These are phyloP conservation scores for Tuber microsphaerosporum DNA, from an alignment of 495 filamentous ascomycete genomes.

Conservation along the genomic window DNA sequence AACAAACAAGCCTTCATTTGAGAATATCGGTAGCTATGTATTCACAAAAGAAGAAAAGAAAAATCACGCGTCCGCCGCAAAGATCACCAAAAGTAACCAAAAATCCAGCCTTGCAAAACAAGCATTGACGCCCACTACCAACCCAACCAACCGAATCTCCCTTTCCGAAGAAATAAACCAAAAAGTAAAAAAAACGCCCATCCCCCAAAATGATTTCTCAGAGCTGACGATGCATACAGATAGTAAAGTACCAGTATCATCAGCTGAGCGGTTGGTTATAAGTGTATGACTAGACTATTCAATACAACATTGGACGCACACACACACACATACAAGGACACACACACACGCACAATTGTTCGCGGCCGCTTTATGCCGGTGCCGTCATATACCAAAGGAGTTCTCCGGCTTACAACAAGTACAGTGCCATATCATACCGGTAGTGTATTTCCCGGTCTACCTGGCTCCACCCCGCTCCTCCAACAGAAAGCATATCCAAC, in stretches of 20 bases:
- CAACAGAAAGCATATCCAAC: not conserved
- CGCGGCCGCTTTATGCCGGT: not conserved
- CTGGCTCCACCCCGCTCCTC: not conserved
- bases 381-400: not conserved
- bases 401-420: not conserved
- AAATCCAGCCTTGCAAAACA: not conserved
- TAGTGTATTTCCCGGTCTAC: not conserved
- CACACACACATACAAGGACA: too few species aligned
- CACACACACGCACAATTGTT: constrained; percentile 1
- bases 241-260: not conserved
- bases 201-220: not conserved
- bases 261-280: not conserved
- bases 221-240: not conserved
- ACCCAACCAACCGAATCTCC: not conserved
- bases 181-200: not conserved
- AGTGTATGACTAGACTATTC: not conserved
- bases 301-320: constrained; percentile 5
- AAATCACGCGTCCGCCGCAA: not conserved
- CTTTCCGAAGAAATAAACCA: not conserved
- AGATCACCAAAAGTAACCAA: not conserved
- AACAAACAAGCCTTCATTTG: not conserved
- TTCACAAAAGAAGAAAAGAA: not conserved
- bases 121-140: not conserved
- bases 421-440: not conserved
- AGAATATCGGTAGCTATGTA: not conserved